These are phyloP conservation scores for Tetrapisispora iriomotensis DNA, from an alignment of 805 yeast genomes.

Conservation along the genomic window DNA sequence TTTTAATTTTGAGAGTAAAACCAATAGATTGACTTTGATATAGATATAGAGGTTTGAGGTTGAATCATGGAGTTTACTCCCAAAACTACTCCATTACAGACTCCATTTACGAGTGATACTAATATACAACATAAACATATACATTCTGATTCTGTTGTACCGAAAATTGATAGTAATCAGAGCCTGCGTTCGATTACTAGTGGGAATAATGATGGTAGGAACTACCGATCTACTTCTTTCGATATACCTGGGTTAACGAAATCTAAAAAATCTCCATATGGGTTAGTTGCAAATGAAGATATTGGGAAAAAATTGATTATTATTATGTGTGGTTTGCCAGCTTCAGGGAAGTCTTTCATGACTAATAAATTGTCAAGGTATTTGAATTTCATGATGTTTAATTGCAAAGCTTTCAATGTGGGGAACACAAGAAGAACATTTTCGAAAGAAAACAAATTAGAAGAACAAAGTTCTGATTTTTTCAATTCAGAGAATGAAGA, in stretches of 20 bases:
- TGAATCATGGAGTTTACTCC: neutral
- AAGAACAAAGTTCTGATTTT: slow-evolving; percentile 67
- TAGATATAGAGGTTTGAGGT: no score
- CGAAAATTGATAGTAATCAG: no score
- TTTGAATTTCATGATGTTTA: slow-evolving; percentile 89
- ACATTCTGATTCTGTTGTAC: no score
- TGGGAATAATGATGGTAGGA: slow-evolving; percentile 3
- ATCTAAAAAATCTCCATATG: slow-evolving; percentile 70
- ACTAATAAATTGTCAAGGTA: slow-evolving; percentile 86
- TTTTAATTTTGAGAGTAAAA: no score
- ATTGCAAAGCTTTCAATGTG: slow-evolving; percentile 83
- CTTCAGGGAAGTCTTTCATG: slow-evolving; percentile 88
- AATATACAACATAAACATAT: no score
- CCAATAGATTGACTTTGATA: no score
- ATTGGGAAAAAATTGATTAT: slow-evolving; percentile 78
- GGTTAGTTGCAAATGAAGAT: slow-evolving; percentile 50
- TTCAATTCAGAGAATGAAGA: slow-evolving; percentile 70
- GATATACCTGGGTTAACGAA: slow-evolving; percentile 90
- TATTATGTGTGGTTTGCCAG: slow-evolving; percentile 98
- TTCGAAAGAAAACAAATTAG: slow-evolving; percentile 26
- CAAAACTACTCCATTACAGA: slow-evolving; percentile 1
- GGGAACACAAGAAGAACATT: slow-evolving; percentile 87
- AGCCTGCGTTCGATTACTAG: no score
- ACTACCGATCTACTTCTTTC: slow-evolving; percentile 44
- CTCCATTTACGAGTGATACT: slow-evolving; percentile 1